Percentiles rank a stretch among this genome's conserved stretches.
Evolutionary conservation across 352 stramenopile species (phyloP).

Genomic region (Globisporangium yorkense): DNA sequence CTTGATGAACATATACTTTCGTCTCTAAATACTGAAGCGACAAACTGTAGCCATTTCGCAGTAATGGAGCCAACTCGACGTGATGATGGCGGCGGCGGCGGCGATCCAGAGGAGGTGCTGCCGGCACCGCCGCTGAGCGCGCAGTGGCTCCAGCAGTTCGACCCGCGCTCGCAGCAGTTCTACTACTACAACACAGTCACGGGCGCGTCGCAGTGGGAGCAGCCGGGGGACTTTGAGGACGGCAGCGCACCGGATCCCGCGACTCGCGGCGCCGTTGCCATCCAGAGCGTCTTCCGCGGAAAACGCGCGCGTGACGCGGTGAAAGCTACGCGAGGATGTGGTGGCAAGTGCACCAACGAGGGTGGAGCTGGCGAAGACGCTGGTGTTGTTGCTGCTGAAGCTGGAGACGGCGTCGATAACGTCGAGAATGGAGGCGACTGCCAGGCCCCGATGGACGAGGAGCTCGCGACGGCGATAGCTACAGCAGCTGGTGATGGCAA

Average conservation of each 20-base stretch:
- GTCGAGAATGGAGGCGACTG: neutral
- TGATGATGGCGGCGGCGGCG: neutral
- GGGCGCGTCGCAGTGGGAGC: conserved; percentile 35
- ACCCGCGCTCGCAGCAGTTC: conserved; percentile 20
- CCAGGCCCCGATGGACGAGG: neutral
- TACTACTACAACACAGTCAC: conserved; percentile 56
- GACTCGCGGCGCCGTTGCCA: conserved; percentile 33
- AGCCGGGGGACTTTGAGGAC: conserved; percentile 26
- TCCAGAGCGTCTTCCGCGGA: conserved; percentile 47
- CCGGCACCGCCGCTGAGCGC: neutral
- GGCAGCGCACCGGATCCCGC: conserved; percentile 18
- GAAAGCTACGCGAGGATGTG: neutral
- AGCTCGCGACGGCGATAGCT: too few species aligned
- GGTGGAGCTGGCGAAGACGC: neutral
- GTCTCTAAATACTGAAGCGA: too few species aligned
- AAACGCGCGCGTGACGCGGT: conserved; percentile 30
- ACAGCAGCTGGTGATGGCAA: neutral
- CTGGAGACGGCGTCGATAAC: neutral
- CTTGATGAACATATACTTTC: too few species aligned
- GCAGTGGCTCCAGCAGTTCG: conserved; percentile 47
- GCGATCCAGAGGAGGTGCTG: neutral
- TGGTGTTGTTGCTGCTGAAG: neutral
- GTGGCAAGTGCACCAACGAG: neutral
- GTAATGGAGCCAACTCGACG: too few species aligned
- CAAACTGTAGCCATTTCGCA: too few species aligned